phyloP scores from a whole-genome alignment of 2,329 filamentous ascomycete species.

The Trichoderma oligosporum region DNA sequence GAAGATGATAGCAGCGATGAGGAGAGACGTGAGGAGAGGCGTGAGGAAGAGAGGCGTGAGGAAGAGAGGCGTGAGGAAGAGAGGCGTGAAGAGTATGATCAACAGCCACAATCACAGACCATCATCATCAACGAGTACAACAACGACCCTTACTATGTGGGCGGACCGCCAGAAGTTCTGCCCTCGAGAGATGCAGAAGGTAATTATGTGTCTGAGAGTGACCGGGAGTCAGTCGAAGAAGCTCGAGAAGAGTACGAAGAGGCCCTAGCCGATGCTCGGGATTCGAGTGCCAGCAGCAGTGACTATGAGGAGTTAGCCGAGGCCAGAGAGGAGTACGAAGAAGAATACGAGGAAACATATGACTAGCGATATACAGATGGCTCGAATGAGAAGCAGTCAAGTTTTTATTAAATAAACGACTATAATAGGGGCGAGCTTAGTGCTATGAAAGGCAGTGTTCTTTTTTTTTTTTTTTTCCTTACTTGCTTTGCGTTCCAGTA shows the following conservation, averaged over 20 bases:
- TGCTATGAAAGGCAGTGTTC: no score
- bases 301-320: slow-evolving; percentile 51
- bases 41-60: background rate
- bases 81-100: slow-evolving; percentile 19
- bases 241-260: slow-evolving; percentile 44
- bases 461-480: no score
- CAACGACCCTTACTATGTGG: slow-evolving; percentile 19
- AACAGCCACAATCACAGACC: slow-evolving; percentile 21
- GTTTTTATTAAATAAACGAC: no score
- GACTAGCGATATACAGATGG: slow-evolving; percentile 23
- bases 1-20: slow-evolving; percentile 25
- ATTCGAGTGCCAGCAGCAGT: slow-evolving; percentile 41
- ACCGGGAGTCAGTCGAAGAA: slow-evolving; percentile 41
- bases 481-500: no score
- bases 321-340: slow-evolving; percentile 29
- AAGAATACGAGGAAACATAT: slow-evolving; percentile 46
- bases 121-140: slow-evolving; percentile 11
- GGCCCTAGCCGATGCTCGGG: slow-evolving; percentile 36
- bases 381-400: no score
- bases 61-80: background rate
- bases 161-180: slow-evolving; percentile 27
- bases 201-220: slow-evolving; percentile 28
- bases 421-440: no score
- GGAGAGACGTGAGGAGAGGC: slow-evolving; percentile 17
- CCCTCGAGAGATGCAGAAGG: slow-evolving; percentile 41